These are phyloP conservation scores for Puccinia coronata DNA, from an alignment of 1,284 basidiomycete genomes.

Conservation along the genomic window DNA sequence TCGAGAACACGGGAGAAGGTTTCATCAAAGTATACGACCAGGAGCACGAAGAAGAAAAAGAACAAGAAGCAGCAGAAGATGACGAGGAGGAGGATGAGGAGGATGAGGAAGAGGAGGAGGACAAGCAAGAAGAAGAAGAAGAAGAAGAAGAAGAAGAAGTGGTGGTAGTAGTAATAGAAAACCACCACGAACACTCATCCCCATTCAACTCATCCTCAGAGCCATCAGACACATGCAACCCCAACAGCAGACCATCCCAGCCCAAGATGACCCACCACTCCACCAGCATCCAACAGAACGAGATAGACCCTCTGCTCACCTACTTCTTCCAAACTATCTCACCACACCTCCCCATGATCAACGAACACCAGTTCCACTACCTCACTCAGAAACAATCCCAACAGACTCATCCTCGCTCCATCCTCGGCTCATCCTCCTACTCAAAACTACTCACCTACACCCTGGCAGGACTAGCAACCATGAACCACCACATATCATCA, in stretches of 20 bases:
- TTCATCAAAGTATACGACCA: slow-evolving; percentile 78
- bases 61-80: not conserved
- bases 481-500: slow-evolving; percentile 3
- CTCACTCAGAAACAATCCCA: not conserved
- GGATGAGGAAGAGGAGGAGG: too few species aligned
- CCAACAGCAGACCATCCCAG: too few species aligned
- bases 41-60: slow-evolving; percentile 23
- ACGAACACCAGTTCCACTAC: not conserved
- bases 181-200: not conserved
- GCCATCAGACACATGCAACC: not conserved
- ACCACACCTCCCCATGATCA: slow-evolving; percentile 4
- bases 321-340: slow-evolving; percentile 17
- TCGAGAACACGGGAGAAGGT: slow-evolving; percentile 74
- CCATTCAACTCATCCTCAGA: not conserved
- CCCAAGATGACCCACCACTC: too few species aligned
- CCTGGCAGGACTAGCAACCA: slow-evolving; percentile 6
- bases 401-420: not conserved
- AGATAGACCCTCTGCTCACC: not conserved
- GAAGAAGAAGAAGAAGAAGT: not conserved
- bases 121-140: not conserved
- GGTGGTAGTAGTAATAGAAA: too few species aligned
- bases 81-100: not conserved
- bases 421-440: slow-evolving; percentile 18
- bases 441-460: slow-evolving; percentile 13
- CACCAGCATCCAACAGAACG: not conserved